Conservation (phyloP, 352 stramenopile species). For the Phytopythium oedochilum region DNA sequence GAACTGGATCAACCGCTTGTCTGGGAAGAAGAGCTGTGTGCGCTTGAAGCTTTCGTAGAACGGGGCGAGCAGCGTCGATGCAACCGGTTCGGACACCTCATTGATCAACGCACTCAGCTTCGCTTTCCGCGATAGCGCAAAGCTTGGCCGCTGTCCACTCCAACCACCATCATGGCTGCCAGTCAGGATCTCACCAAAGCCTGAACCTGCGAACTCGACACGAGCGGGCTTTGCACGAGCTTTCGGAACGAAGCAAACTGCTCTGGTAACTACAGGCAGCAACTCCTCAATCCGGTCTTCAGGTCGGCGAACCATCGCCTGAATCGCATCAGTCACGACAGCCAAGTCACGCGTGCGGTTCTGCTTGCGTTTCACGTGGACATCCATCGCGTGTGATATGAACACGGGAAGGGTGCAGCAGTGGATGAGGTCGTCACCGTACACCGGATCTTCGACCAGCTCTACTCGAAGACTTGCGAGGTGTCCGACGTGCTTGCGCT, state of each 20-base stretch:
- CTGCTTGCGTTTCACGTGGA: conserved; percentile 32
- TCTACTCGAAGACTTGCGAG: conserved; percentile 20
- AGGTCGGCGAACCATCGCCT: conserved; percentile 39
- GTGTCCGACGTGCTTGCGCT: conserved; percentile 22
- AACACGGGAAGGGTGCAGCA: conserved; percentile 54
- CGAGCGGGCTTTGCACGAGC: conserved; percentile 36
- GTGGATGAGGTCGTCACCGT: conserved; percentile 37
- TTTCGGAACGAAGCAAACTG: conserved; percentile 72
- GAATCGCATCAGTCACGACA: conserved; percentile 31
- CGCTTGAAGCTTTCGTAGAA: conserved; percentile 68
- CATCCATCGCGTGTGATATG: conserved; percentile 70
- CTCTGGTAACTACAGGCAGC: conserved; percentile 44
- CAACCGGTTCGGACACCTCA: conserved; percentile 21
- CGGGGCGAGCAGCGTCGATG: conserved; percentile 25
- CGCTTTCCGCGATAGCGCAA: conserved; percentile 36
- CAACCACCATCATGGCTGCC: neutral
- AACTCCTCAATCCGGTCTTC: conserved; percentile 39
- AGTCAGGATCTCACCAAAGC: conserved; percentile 25
- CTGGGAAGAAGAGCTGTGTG: conserved; percentile 94
- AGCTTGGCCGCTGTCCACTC: conserved; percentile 6
- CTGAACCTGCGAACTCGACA: conserved; percentile 33
- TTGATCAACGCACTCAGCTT: conserved; percentile 16
- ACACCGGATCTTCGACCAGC: conserved; percentile 41
- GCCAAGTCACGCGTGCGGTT: conserved; percentile 9
- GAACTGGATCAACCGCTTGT: conserved; percentile 97